Percentiles rank a stretch among this genome's conserved stretches.
phyloP scores from a whole-genome alignment of 345 rosid species.

The Stellera chamaejasme region DNA sequence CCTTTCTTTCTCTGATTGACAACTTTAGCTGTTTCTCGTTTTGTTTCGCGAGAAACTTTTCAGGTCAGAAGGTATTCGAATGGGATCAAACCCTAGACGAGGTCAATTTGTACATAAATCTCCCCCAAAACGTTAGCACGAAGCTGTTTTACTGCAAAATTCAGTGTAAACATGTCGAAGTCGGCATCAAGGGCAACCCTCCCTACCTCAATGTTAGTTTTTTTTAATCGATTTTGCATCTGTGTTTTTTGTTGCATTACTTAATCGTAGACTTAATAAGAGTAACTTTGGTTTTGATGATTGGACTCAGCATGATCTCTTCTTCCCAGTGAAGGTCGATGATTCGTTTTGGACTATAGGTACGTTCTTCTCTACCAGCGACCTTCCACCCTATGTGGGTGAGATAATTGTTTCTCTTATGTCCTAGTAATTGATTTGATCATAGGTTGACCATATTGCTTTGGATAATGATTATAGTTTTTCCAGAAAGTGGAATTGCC shows the following conservation, averaged over 20 bases:
- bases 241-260: background rate
- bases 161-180: constrained; percentile 72
- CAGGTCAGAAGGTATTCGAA: constrained; percentile 75
- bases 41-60: background rate
- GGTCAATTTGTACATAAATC: constrained; percentile 63
- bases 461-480: too few relatives aligned
- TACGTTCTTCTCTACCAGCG: constrained; percentile 20
- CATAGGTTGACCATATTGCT: too few relatives aligned
- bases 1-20: background rate
- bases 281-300: background rate
- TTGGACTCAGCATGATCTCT: constrained; percentile 57
- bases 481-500: too few relatives aligned
- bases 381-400: background rate
- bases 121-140: constrained; percentile 60
- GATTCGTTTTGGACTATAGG: constrained; percentile 91
- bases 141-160: constrained; percentile 82
- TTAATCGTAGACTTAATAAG: background rate
- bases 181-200: constrained; percentile 95
- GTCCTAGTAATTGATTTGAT: background rate
- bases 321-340: constrained; percentile 73
- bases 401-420: background rate
- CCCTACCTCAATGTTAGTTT: constrained; percentile 77
- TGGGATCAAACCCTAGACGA: constrained; percentile 97
- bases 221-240: background rate
- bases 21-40: background rate